Percentiles rank a stretch among this genome's conserved stretches.
Evolutionary conservation across 2,329 filamentous ascomycete genomes (phyloP).

Genomic region (Neurospora sp.): DNA sequence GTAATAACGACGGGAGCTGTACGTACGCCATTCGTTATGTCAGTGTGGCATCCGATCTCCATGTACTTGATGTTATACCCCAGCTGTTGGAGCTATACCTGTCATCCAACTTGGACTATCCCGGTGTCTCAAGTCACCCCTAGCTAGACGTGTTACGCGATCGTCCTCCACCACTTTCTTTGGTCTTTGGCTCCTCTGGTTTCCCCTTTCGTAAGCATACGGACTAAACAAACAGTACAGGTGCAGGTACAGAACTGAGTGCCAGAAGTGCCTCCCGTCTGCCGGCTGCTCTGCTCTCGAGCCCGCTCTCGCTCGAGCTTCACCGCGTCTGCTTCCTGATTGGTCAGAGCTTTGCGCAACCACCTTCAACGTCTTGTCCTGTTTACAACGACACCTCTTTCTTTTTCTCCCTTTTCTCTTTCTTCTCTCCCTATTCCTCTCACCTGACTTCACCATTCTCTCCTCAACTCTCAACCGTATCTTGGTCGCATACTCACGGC

Average conservation of each 20-base stretch:
- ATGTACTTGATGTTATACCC: neutral
- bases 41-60: neutral
- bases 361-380: conserved; percentile 19
- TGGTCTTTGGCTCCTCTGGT: too few species aligned
- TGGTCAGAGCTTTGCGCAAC: conserved; percentile 20
- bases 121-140: neutral
- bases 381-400: conserved; percentile 13
- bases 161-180: neutral
- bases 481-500: conserved; percentile 4
- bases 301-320: conserved; percentile 13
- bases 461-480: conserved; percentile 1
- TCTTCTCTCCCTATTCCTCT: conserved; percentile 4
- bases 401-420: conserved; percentile 4
- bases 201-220: neutral
- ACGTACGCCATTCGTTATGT: neutral
- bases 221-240: neutral
- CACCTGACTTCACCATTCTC: neutral
- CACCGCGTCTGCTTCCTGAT: conserved; percentile 15
- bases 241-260: neutral
- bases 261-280: neutral
- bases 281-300: conserved; percentile 6
- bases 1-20: neutral
- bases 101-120: neutral
- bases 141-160: neutral
- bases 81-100: neutral